phyloP scores from a whole-genome alignment of 1,284 basidiomycete genomes.

The Rhodotorula sp. region DNA sequence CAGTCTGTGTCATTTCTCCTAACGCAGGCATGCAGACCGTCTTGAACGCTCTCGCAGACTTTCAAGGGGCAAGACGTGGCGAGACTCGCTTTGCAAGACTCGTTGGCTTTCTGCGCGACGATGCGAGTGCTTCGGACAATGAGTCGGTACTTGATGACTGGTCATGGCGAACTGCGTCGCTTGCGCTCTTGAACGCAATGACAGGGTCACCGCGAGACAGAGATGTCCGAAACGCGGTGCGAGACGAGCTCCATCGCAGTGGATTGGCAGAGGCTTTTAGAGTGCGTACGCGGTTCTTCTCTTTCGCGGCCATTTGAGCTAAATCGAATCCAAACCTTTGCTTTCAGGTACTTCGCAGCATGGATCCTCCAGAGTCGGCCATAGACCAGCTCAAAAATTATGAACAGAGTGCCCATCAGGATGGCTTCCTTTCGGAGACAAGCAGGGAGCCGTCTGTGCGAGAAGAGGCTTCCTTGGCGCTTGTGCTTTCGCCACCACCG shows the following conservation, averaged over 20 bases:
- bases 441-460: no score
- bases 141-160: slow-evolving; percentile 60
- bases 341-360: slow-evolving; percentile 66
- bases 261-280: slow-evolving; percentile 79
- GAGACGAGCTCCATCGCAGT: slow-evolving; percentile 74
- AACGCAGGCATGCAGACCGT: slow-evolving; percentile 71
- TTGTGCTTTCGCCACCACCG: slow-evolving; percentile 19
- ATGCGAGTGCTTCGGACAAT: slow-evolving; percentile 47
- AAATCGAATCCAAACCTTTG: neutral
- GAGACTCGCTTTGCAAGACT: slow-evolving; percentile 75
- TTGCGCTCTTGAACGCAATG: slow-evolving; percentile 77
- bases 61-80: slow-evolving; percentile 67
- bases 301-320: neutral
- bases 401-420: slow-evolving; percentile 54
- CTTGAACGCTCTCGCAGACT: slow-evolving; percentile 74
- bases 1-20: slow-evolving; percentile 71
- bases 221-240: slow-evolving; percentile 71
- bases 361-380: slow-evolving; percentile 69
- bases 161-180: slow-evolving; percentile 73
- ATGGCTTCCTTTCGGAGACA: no score
- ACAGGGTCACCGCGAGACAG: slow-evolving; percentile 71
- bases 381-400: slow-evolving; percentile 75
- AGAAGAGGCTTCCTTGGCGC: neutral
- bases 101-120: slow-evolving; percentile 58
- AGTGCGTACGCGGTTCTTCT: slow-evolving; percentile 55